phyloP scores from a whole-genome alignment of 2,329 filamentous ascomycete genomes.

The Neopestalotiopsis sp. region DNA sequence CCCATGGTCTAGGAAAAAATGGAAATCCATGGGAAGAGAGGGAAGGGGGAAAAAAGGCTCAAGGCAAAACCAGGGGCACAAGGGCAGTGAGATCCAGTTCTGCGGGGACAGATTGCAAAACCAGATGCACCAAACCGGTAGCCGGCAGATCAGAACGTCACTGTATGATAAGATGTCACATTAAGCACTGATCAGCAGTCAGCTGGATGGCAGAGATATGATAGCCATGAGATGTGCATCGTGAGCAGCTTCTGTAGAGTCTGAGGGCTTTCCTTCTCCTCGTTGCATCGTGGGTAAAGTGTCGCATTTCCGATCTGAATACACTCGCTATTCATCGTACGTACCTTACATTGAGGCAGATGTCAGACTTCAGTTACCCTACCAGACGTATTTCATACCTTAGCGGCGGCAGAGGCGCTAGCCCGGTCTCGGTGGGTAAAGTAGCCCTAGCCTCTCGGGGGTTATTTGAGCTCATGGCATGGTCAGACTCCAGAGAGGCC shows the following conservation, averaged over 20 bases:
- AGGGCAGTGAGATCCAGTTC: conserved; percentile 1
- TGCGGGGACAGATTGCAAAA: neutral
- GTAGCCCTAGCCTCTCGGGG: neutral
- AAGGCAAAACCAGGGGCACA: neutral
- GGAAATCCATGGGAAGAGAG: neutral
- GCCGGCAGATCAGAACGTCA: neutral
- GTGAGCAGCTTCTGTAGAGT: too few species aligned
- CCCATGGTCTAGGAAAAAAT: neutral
- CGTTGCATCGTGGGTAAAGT: neutral
- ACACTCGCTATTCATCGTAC: neutral
- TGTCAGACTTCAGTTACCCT: neutral
- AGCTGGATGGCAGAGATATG: neutral
- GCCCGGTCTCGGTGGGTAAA: neutral
- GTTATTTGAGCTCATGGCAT: too few species aligned
- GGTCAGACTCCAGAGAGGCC: too few species aligned
- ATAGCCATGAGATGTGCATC: neutral
- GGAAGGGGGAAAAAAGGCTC: neutral
- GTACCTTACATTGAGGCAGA: neutral
- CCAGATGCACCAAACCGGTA: neutral
- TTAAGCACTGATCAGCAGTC: neutral
- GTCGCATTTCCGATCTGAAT: neutral
- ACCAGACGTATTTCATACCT: neutral
- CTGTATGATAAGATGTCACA: neutral
- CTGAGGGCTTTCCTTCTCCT: too few species aligned
- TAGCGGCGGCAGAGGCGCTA: neutral